Conservation (phyloP, 306 rosid genomes). For the Vigna angularis region DNA sequence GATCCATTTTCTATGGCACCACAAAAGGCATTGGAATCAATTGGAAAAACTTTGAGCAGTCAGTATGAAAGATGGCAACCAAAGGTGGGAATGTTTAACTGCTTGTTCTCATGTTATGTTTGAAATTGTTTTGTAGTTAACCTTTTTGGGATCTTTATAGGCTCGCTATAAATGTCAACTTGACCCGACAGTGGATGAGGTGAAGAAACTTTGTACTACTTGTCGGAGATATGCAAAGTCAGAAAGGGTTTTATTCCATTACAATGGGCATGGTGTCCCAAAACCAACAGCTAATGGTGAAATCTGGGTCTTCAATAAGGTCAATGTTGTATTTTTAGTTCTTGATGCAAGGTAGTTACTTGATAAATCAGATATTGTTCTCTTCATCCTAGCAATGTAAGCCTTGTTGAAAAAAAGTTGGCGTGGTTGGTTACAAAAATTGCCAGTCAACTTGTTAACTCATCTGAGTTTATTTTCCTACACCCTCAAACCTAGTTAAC, state of each 20-base stretch:
- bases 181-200: conserved; percentile 98
- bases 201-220: conserved; percentile 93
- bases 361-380: neutral
- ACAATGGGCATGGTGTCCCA: conserved; percentile 99
- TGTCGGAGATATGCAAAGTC: conserved; percentile 87
- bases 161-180: conserved; percentile 92
- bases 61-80: conserved; percentile 99
- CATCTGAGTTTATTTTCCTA: too few species aligned
- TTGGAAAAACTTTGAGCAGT: conserved; percentile 81
- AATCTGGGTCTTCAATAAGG: conserved; percentile 99
- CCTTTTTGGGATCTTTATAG: conserved; percentile 58
- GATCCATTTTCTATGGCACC: conserved; percentile 98
- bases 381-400: conserved; percentile 22
- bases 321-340: conserved; percentile 40
- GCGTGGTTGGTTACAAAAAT: neutral
- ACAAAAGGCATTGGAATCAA: conserved; percentile 90
- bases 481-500: too few species aligned
- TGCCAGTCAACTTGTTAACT: too few species aligned
- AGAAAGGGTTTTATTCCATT: conserved; percentile 96
- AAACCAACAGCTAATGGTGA: conserved; percentile 96
- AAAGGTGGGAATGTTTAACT: conserved; percentile 62
- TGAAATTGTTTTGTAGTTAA: conserved; percentile 42
- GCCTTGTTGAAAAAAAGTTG: neutral
- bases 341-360: conserved; percentile 15
- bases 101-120: conserved; percentile 31